A percentile compares a stretch with the other conserved stretches of the same genome.
These are phyloP conservation scores for Candida silvicultrix DNA, from an alignment of 805 yeast genomes.

Conservation along the genomic window DNA sequence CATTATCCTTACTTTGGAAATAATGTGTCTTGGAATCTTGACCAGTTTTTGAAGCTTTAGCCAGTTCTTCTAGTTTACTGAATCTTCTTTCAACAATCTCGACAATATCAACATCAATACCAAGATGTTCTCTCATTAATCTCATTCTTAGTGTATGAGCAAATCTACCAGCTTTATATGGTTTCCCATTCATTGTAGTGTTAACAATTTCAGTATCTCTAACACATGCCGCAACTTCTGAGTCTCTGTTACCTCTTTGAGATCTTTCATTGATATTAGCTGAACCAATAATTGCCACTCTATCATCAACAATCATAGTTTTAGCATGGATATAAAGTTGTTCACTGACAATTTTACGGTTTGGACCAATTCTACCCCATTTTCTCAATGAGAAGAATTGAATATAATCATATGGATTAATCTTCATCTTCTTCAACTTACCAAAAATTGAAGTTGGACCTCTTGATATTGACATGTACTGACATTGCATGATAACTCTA, in stretches of 20 bases:
- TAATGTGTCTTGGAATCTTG: slow-evolving; percentile 36
- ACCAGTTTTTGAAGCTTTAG: slow-evolving; percentile 21
- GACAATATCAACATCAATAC: slow-evolving; percentile 82
- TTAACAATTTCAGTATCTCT: slow-evolving; percentile 72
- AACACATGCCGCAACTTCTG: slow-evolving; percentile 86
- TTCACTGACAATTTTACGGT: slow-evolving; percentile 72
- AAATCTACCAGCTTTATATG: slow-evolving; percentile 77
- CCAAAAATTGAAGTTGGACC: slow-evolving; percentile 87
- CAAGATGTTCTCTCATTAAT: slow-evolving; percentile 94
- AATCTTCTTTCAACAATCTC: slow-evolving; percentile 78
- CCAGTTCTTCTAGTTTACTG: slow-evolving; percentile 31
- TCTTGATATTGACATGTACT: slow-evolving; percentile 86
- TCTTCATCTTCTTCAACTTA: slow-evolving; percentile 68
- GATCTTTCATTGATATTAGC: slow-evolving; percentile 97
- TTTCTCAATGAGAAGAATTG: slow-evolving; percentile 88
- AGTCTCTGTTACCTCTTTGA: slow-evolving; percentile 89
- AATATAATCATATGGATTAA: slow-evolving; percentile 85
- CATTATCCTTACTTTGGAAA: slow-evolving; percentile 28
- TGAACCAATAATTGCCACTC: slow-evolving; percentile 91
- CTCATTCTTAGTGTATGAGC: slow-evolving; percentile 86
- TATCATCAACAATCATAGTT: slow-evolving; percentile 85
- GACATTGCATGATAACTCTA: slow-evolving; percentile 94
- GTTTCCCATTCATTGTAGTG: slow-evolving; percentile 73
- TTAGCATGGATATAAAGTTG: slow-evolving; percentile 94
- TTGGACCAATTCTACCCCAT: slow-evolving; percentile 89